These are phyloP conservation scores for Dipsacomyces acuminosporus DNA, from an alignment of 371 early-diverging fungal species.

Conservation along the genomic window DNA sequence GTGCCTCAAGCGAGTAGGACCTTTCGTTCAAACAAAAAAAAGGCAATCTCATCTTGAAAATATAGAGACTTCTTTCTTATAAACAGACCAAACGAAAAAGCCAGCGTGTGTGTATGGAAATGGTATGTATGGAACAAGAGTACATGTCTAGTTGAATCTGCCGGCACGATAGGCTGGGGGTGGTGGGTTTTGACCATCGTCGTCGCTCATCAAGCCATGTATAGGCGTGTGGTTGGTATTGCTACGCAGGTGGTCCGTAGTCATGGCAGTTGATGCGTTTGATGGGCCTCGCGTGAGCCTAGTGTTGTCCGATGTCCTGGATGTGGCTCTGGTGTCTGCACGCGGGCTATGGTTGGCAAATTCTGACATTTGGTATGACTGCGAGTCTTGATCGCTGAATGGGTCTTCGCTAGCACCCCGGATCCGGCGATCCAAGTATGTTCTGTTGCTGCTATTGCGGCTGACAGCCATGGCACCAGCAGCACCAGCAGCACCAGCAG, in stretches of 20 bases:
- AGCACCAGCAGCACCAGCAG: no score
- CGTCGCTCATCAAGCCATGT: background rate
- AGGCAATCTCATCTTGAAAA: no score
- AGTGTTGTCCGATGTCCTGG: background rate
- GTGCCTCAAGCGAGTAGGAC: background rate
- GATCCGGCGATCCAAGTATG: no score
- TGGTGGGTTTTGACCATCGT: no score
- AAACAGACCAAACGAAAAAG: background rate
- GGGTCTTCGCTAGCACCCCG: constrained; percentile 1
- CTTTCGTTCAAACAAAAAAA: no score
- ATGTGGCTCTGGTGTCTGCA: no score
- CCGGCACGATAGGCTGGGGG: no score
- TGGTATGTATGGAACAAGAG: background rate
- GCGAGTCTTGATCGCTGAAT: background rate
- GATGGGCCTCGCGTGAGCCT: background rate
- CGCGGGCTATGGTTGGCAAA: background rate
- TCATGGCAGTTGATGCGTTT: background rate
- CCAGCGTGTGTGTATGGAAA: background rate
- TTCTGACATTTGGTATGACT: constrained; percentile 17
- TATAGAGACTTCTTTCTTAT: background rate
- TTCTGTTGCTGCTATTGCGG: no score
- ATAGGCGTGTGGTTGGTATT: background rate
- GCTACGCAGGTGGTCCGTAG: background rate
- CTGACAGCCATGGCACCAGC: no score
- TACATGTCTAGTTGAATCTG: background rate